These are phyloP conservation scores for Spatholobus suberectus DNA, from an alignment of 306 rosid species.

Conservation along the genomic window DNA sequence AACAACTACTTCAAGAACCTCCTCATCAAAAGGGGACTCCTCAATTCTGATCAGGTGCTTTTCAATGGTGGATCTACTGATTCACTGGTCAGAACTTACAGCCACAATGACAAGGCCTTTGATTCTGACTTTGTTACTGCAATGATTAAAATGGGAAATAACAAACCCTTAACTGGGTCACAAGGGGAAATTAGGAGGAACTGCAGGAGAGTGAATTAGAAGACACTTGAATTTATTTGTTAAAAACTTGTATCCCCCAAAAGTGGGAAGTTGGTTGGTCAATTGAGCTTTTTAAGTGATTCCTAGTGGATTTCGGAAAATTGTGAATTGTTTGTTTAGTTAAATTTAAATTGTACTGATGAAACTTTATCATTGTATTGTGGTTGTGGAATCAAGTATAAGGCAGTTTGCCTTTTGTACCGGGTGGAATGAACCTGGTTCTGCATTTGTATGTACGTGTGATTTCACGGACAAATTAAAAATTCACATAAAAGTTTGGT, in stretches of 20 bases:
- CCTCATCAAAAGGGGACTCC: slow-evolving; percentile 64
- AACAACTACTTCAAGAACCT: slow-evolving; percentile 71
- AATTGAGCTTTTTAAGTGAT: not conserved
- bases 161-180: slow-evolving; percentile 71
- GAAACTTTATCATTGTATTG: not conserved
- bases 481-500: too few species aligned
- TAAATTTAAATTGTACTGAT: not conserved
- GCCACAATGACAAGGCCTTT: slow-evolving; percentile 45
- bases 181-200: slow-evolving; percentile 78
- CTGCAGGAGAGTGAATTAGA: slow-evolving; percentile 62
- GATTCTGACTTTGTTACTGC: slow-evolving; percentile 60
- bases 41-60: slow-evolving; percentile 73
- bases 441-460: too few species aligned
- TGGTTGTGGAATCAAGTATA: slow-evolving; percentile 17
- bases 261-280: not conserved
- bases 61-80: slow-evolving; percentile 76
- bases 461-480: too few species aligned
- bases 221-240: not conserved
- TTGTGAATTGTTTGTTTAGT: slow-evolving; percentile 21
- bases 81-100: slow-evolving; percentile 62
- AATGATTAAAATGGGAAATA: slow-evolving; percentile 84
- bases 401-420: not conserved
- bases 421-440: too few species aligned
- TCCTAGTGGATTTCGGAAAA: not conserved
- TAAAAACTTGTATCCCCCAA: not conserved